Base-by-base conservation (phyloP, 2,329 filamentous ascomycete species). In the Neurospora crassa region DNA sequence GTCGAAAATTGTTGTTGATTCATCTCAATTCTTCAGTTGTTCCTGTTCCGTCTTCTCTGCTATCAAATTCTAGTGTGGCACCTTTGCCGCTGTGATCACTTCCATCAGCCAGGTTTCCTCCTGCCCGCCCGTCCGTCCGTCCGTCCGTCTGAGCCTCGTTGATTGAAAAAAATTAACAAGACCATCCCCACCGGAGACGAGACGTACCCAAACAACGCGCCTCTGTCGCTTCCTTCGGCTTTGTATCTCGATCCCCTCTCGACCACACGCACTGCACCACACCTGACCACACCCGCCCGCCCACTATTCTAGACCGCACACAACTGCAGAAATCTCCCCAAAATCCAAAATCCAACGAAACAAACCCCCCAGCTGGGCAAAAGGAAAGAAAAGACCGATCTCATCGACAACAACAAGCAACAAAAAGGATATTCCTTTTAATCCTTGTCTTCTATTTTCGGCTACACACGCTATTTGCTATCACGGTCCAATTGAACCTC, bases 371-470 rank as follows among this genome's bases (percentile, higher is more conserved):
- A 72, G 53, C 24, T 63, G 53, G 53, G 53, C 53, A 63, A 63
- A 10, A 63, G 8, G 53, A 5, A 73, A 76, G 78, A 75, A 76
- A 78, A 75, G 72, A 73, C 74, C 73, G 75, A 74, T 75, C 74
- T 43, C 73, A 74, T 73, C 73, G 72, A 18, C 14, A 59, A 59
- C 53, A 63, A 63, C 53, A 63, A 63, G 34, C 24, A 63, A 34
- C 24, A 63, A 63, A 63, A 63, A 63, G 53, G 53, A 5, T 63
- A 63, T 63, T 72, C 71, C 70, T 78, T 79, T 81, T 82, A 79
- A 81, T 82, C 78, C 77, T 76, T 76, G 74, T 77, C 76, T 76
- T 77, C 69, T 77, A 63, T 24, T 63, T 59, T 63, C 53, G 24
- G 53, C 68, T 63, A 10, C 68, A 78, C 77, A 80, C 76, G 79